A percentile compares a stretch with the other conserved stretches of the same genome.
These are phyloP conservation scores for Physcomitrium patens DNA, from an alignment of 225 moss, liverwort and hornwort genomes.

Conservation along the genomic window DNA sequence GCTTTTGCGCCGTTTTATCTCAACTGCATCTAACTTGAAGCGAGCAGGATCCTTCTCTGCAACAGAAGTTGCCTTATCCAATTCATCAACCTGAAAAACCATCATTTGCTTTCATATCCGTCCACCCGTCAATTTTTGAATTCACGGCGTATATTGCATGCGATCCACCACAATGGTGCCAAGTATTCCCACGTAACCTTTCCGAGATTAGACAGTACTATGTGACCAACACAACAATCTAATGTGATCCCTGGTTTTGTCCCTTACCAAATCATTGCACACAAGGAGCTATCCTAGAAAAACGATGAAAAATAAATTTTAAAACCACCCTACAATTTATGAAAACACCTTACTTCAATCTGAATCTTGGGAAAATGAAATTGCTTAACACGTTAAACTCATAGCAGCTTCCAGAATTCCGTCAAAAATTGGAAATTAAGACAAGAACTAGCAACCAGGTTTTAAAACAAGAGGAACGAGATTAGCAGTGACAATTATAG, in stretches of 20 bases:
- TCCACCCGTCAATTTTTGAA: no score
- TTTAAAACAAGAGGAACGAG: background rate
- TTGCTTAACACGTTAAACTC: background rate
- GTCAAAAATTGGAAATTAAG: background rate
- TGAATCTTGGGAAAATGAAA: background rate
- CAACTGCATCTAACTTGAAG: slow-evolving; percentile 66
- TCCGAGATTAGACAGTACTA: background rate
- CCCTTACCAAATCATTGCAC: slow-evolving; percentile 18
- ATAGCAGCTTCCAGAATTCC: background rate
- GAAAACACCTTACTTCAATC: background rate
- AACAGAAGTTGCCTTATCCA: slow-evolving; percentile 85
- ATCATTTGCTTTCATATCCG: slow-evolving; percentile 19
- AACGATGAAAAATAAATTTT: background rate
- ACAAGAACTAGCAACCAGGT: background rate
- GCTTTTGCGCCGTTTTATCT: slow-evolving; percentile 68
- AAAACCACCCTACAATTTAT: no score
- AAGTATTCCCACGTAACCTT: slow-evolving; percentile 21
- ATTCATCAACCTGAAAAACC: slow-evolving; percentile 73
- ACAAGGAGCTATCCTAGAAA: background rate
- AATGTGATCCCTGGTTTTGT: slow-evolving; percentile 9
- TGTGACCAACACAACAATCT: slow-evolving; percentile 23
- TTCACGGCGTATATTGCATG: background rate
- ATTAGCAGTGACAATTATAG: background rate
- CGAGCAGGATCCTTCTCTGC: slow-evolving; percentile 81
- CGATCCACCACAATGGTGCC: background rate